These are phyloP conservation scores for Pelagophyceae sp. DNA, from an alignment of 352 stramenopile species.

Conservation along the genomic window DNA sequence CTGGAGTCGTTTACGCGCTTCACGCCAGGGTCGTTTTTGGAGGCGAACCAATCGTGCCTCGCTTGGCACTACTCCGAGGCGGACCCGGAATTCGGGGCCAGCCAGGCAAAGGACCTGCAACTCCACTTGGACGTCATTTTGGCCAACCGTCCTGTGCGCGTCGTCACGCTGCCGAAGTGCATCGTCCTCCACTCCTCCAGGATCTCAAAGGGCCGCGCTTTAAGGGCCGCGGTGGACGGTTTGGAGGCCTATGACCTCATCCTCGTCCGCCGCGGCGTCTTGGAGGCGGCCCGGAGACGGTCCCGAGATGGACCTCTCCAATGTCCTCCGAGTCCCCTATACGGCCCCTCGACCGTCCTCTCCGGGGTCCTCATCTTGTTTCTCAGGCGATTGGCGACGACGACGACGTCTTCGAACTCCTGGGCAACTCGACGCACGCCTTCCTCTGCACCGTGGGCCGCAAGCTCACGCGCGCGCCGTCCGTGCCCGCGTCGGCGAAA, in stretches of 20 bases:
- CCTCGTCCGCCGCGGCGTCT: constrained; percentile 59
- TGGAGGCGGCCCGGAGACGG: too few relatives aligned
- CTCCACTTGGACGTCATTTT: constrained; percentile 69
- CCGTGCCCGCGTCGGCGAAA: too few relatives aligned
- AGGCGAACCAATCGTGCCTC: constrained; percentile 63
- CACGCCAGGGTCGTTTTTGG: constrained; percentile 59
- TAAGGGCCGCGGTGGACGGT: constrained; percentile 64
- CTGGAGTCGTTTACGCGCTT: constrained; percentile 66
- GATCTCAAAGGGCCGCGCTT: constrained; percentile 62
- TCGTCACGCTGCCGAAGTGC: constrained; percentile 66
- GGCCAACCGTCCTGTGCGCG: constrained; percentile 55
- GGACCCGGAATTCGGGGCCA: constrained; percentile 59
- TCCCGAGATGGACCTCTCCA: too few relatives aligned
- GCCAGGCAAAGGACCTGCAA: constrained; percentile 66
- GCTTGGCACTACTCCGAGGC: constrained; percentile 67
- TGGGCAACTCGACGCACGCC: constrained; percentile 57
- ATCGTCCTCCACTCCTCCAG: constrained; percentile 61
- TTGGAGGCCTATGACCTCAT: constrained; percentile 68
- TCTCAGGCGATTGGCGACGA: constrained; percentile 50
- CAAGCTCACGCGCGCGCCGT: constrained; percentile 65
- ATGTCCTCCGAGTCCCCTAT: too few relatives aligned
- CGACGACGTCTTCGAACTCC: constrained; percentile 70
- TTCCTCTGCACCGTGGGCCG: constrained; percentile 64
- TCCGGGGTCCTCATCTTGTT: too few relatives aligned
- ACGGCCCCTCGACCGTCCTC: too few relatives aligned